Conservation (phyloP, 148 eudicot genomes). For the Diospyros lotus region DNA sequence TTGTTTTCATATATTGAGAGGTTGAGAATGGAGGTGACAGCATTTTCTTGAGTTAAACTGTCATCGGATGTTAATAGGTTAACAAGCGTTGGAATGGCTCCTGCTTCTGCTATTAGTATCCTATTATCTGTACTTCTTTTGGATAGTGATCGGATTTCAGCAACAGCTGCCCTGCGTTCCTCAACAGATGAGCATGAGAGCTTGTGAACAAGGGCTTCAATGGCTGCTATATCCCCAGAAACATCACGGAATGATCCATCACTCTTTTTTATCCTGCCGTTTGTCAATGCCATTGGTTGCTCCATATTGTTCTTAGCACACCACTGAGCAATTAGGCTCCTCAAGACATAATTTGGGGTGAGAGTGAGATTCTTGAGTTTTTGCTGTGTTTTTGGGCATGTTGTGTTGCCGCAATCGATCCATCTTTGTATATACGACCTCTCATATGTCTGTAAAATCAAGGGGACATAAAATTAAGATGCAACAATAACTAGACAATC, state of each 20-base stretch:
- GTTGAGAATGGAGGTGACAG: constrained; percentile 89
- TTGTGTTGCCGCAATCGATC: constrained; percentile 85
- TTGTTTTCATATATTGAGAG: constrained; percentile 76
- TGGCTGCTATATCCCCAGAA: constrained; percentile 65
- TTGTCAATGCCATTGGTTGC: constrained; percentile 57
- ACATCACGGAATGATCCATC: constrained; percentile 91
- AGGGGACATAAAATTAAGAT: constrained; percentile 11
- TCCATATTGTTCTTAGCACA: constrained; percentile 65
- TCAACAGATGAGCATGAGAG: constrained; percentile 54
- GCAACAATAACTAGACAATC: not conserved
- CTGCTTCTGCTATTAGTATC: constrained; percentile 82
- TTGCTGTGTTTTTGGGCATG: constrained; percentile 90
- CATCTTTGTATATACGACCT: constrained; percentile 91
- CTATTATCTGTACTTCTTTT: constrained; percentile 86
- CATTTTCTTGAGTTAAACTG: constrained; percentile 68
- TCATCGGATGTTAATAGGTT: constrained; percentile 67
- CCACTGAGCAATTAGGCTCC: constrained; percentile 80
- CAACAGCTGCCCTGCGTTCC: constrained; percentile 54
- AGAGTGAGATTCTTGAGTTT: constrained; percentile 68
- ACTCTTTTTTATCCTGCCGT: constrained; percentile 65
- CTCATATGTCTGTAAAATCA: constrained; percentile 70
- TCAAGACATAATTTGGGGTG: constrained; percentile 73
- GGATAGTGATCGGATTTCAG: constrained; percentile 79
- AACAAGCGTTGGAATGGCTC: constrained; percentile 77
- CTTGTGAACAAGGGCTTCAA: constrained; percentile 62